Percentiles rank a stretch among this genome's conserved stretches.
These are phyloP conservation scores for Fraxinus paxiana DNA, from an alignment of 305 asterid species.

Conservation along the genomic window DNA sequence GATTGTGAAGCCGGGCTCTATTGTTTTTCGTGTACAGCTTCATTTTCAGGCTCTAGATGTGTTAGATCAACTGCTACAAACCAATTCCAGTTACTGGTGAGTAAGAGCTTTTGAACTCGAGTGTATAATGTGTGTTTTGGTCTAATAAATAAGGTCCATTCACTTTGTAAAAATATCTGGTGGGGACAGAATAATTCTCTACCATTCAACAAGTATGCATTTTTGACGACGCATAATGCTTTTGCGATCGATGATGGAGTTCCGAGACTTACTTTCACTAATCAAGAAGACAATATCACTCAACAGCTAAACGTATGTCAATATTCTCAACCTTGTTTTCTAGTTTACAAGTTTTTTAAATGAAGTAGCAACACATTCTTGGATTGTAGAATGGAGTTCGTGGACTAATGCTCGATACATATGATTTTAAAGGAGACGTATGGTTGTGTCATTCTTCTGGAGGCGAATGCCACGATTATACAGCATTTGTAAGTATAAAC, in stretches of 20 bases:
- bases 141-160: background rate
- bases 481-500: slow-evolving; percentile 53
- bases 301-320: slow-evolving; percentile 59
- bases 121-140: background rate
- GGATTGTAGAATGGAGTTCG: slow-evolving; percentile 68
- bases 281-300: slow-evolving; percentile 65
- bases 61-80: slow-evolving; percentile 60
- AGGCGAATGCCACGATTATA: slow-evolving; percentile 66
- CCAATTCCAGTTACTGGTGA: slow-evolving; percentile 49
- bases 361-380: background rate
- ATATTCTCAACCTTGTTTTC: background rate
- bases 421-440: slow-evolving; percentile 62
- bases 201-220: slow-evolving; percentile 73
- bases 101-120: background rate
- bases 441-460: slow-evolving; percentile 89
- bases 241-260: slow-evolving; percentile 56
- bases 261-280: slow-evolving; percentile 51
- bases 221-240: slow-evolving; percentile 68
- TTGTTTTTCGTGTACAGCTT: slow-evolving; percentile 51
- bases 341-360: background rate
- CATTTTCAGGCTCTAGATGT: slow-evolving; percentile 45
- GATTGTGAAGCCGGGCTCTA: slow-evolving; percentile 60
- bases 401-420: slow-evolving; percentile 77
- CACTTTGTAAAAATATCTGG: background rate
- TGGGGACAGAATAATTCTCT: slow-evolving; percentile 64